Evolutionary conservation across 2,329 filamentous ascomycete genomes (phyloP).

Genomic region (Colletotrichum plurivorum): DNA sequence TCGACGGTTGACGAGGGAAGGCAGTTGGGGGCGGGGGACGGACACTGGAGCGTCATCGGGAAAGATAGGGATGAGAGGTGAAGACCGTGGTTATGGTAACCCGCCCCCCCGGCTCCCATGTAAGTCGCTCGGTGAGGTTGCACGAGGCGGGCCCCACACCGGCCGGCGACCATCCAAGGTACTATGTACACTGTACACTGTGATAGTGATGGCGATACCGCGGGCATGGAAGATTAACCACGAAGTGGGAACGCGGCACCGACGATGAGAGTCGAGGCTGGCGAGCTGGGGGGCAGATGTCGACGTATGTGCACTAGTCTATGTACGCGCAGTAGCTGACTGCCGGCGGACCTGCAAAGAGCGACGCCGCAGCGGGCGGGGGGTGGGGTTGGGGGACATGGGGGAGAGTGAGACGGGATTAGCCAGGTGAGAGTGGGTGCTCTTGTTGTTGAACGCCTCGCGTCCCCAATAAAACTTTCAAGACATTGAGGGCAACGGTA

Average conservation of each 20-base stretch:
- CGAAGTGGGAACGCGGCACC: no score
- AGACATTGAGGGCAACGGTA: slow-evolving; percentile 34
- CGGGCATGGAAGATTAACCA: slow-evolving; percentile 6
- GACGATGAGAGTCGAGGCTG: no score
- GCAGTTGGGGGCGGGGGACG: slow-evolving; percentile 31
- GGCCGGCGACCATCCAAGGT: neutral
- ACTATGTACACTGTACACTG: neutral
- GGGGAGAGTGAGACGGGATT: slow-evolving; percentile 6
- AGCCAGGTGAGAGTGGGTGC: neutral
- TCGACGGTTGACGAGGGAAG: slow-evolving; percentile 12
- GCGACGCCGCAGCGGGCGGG: neutral
- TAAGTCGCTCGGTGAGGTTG: slow-evolving; percentile 26
- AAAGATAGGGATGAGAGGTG: slow-evolving; percentile 37
- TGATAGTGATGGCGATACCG: neutral
- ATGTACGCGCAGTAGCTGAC: slow-evolving; percentile 15
- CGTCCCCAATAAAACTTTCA: slow-evolving; percentile 36
- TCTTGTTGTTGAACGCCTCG: slow-evolving; percentile 38
- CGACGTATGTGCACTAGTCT: no score
- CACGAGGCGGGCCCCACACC: slow-evolving; percentile 11
- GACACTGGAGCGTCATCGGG: slow-evolving; percentile 22
- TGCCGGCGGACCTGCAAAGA: slow-evolving; percentile 17
- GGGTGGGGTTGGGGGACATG: slow-evolving; percentile 16
- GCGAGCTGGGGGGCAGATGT: no score
- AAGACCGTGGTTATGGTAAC: neutral
- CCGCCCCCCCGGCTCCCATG: slow-evolving; percentile 19